These are phyloP conservation scores for Yarrowia yakushimensis DNA, from an alignment of 805 yeast genomes.

Conservation along the genomic window DNA sequence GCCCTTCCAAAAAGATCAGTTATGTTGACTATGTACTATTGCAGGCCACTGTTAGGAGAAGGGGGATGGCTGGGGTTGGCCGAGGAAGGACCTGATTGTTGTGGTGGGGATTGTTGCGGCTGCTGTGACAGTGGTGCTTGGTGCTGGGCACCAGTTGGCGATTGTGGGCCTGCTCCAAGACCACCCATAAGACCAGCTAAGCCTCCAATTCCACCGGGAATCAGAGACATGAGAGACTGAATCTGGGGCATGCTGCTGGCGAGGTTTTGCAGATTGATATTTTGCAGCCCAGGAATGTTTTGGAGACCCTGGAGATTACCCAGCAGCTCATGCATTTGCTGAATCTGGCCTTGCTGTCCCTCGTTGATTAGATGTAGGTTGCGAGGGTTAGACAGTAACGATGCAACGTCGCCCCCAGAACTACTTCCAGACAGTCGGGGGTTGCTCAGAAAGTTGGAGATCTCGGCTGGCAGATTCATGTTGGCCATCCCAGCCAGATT, in stretches of 20 bases:
- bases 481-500: constrained; percentile 15
- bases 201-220: constrained; percentile 22
- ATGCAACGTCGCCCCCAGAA: constrained; percentile 11
- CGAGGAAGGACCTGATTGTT: not conserved
- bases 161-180: not conserved
- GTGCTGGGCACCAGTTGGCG: not conserved
- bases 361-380: constrained; percentile 13
- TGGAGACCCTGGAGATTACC: constrained; percentile 17
- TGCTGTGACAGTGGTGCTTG: not conserved
- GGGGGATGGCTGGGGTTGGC: constrained; percentile 14
- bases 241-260: constrained; percentile 22
- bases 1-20: not conserved
- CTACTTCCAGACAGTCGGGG: constrained; percentile 3
- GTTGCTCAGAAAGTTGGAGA: constrained; percentile 5
- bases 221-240: constrained; percentile 19
- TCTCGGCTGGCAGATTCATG: constrained; percentile 4
- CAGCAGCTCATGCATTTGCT: constrained; percentile 19
- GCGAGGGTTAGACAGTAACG: constrained; percentile 18
- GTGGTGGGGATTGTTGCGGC: not conserved
- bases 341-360: constrained; percentile 21
- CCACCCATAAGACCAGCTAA: constrained; percentile 20
- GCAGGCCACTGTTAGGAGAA: constrained; percentile 5
- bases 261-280: constrained; percentile 6
- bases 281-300: constrained; percentile 9
- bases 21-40: constrained; percentile 2